These are phyloP conservation scores for Phytophthora tubulina DNA, from an alignment of 352 stramenopile genomes.

Conservation along the genomic window DNA sequence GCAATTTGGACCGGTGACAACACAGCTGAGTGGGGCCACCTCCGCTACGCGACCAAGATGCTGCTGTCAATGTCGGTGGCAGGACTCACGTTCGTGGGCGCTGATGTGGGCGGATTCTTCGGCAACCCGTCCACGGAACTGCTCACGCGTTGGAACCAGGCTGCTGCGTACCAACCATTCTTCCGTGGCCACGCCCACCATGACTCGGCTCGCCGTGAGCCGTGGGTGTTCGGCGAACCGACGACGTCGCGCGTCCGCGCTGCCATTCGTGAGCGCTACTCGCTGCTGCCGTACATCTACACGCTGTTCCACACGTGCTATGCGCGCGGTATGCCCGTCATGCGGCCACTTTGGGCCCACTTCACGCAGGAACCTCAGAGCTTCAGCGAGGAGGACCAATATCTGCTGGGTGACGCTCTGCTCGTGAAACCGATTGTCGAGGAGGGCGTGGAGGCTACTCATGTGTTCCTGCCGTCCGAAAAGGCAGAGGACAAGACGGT, in stretches of 20 bases:
- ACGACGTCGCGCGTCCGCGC: conserved; percentile 90
- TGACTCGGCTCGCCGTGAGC: conserved; percentile 98
- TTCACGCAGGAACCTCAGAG: conserved; percentile 90
- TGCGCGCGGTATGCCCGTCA: conserved; percentile 78
- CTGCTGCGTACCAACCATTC: conserved; percentile 97
- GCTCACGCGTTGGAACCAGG: conserved; percentile 97
- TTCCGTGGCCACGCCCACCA: conserved; percentile 99
- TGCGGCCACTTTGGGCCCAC: conserved; percentile 97
- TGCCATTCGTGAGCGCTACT: conserved; percentile 96
- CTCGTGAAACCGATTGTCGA: conserved; percentile 97
- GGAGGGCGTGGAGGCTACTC: conserved; percentile 76
- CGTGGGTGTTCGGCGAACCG: conserved; percentile 98
- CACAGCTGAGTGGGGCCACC: conserved; percentile 95
- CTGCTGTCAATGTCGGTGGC: conserved; percentile 96
- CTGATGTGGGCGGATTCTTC: conserved; percentile 99
- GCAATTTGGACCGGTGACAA: conserved; percentile 99
- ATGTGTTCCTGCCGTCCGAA: conserved; percentile 91
- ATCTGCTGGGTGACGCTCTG: conserved; percentile 94
- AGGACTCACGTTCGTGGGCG: conserved; percentile 97
- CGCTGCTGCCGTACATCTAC: conserved; percentile 96
- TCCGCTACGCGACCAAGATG: conserved; percentile 97
- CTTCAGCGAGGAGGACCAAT: conserved; percentile 95
- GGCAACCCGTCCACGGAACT: conserved; percentile 96
- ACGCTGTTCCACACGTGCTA: conserved; percentile 85
- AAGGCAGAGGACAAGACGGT: conserved; percentile 46